Evolutionary conservation across 768 basidiomycete genomes (phyloP).

Genomic region (Boletus huronensis): DNA sequence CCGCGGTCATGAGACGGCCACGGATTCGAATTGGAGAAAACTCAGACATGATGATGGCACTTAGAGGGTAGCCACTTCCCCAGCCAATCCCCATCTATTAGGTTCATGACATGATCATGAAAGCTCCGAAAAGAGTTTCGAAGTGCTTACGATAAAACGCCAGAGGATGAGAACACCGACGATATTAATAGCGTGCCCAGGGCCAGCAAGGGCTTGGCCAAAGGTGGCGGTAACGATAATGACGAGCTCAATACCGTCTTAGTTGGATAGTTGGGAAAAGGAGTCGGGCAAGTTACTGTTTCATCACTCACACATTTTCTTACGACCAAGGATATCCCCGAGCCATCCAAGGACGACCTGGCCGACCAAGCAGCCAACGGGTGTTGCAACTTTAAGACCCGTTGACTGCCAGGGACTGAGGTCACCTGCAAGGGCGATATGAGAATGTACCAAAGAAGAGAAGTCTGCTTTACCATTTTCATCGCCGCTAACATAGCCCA

Average conservation of each 20-base stretch:
- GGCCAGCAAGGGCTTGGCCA: conserved; percentile 71
- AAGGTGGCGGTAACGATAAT: conserved; percentile 77
- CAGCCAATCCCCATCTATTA: conserved; percentile 73
- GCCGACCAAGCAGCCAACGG: conserved; percentile 68
- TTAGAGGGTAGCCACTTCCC: conserved; percentile 83
- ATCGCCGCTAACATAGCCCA: conserved; percentile 74
- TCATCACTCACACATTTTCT: conserved; percentile 65
- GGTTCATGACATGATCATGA: neutral
- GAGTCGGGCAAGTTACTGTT: neutral
- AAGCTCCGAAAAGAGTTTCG: neutral
- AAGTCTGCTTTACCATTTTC: conserved; percentile 11
- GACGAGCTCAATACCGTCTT: conserved; percentile 55
- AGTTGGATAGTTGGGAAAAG: conserved; percentile 3
- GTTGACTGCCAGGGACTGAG: conserved; percentile 62
- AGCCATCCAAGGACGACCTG: conserved; percentile 77
- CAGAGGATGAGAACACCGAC: conserved; percentile 74
- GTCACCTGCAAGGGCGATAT: conserved; percentile 15
- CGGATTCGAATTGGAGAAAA: conserved; percentile 74
- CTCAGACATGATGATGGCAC: conserved; percentile 85
- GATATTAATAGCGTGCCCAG: conserved; percentile 56
- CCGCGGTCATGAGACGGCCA: conserved; percentile 85
- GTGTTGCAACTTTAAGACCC: conserved; percentile 73
- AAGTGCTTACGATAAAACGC: conserved; percentile 61
- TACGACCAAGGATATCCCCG: conserved; percentile 71
- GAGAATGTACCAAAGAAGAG: neutral